Percentiles rank a stretch among this genome's conserved stretches.
Evolutionary conservation across 176 grass and related monocot genomes (phyloP).

Genomic region (Paspalum vaginatum): DNA sequence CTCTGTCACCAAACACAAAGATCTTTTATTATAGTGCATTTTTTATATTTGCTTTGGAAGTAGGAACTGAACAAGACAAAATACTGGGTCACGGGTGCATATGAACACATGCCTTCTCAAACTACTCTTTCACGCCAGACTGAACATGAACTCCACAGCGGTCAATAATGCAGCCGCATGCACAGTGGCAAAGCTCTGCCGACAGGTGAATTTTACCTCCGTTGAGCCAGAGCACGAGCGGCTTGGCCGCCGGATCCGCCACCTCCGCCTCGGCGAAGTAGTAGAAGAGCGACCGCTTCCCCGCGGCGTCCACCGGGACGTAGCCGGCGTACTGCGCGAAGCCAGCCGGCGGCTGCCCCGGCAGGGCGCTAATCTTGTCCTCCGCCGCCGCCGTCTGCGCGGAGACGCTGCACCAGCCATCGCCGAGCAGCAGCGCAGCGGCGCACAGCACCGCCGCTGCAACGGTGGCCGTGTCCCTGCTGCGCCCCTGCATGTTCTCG

Average conservation of each 20-base stretch:
- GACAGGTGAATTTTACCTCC: conserved; percentile 62
- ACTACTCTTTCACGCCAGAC: background rate
- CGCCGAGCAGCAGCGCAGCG: conserved; percentile 29
- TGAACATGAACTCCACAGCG: background rate
- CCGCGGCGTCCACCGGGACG: conserved; percentile 64
- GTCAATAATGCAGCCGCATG: conserved; percentile 28
- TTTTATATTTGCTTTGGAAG: background rate
- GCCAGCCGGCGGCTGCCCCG: conserved; percentile 75
- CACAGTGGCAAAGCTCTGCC: background rate
- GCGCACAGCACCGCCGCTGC: conserved; percentile 24
- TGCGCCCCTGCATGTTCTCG: conserved; percentile 30
- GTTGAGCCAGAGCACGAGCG: conserved; percentile 97
- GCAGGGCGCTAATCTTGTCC: conserved; percentile 69
- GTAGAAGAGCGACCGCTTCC: conserved; percentile 82
- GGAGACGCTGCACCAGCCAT: conserved; percentile 18
- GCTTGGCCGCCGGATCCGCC: conserved; percentile 76
- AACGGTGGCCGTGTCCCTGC: conserved; percentile 11
- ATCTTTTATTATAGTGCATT: background rate
- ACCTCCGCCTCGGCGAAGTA: conserved; percentile 92
- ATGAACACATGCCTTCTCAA: background rate
- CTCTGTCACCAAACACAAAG: background rate
- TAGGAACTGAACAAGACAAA: conserved; percentile 11
- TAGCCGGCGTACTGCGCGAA: conserved; percentile 95
- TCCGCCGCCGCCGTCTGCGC: conserved; percentile 15
- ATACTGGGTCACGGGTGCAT: background rate